phyloP scores from a whole-genome alignment of 495 filamentous ascomycete genomes.

The Tuber melanosporum region DNA sequence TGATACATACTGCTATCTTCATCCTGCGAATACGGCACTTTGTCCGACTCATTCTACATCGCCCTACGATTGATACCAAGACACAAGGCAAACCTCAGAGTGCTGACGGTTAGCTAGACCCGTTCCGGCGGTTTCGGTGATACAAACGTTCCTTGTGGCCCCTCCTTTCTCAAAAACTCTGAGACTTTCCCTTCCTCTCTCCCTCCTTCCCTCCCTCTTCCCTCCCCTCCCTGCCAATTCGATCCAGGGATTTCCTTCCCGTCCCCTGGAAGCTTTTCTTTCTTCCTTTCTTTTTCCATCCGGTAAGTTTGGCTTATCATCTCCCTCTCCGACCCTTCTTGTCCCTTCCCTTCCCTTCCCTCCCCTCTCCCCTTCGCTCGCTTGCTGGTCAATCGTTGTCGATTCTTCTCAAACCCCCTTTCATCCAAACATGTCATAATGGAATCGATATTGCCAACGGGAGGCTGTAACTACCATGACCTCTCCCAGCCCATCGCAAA shows the following conservation, averaged over 20 bases:
- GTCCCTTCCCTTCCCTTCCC: not conserved
- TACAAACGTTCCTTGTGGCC: not conserved
- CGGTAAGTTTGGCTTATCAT: not conserved
- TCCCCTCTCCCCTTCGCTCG: not conserved
- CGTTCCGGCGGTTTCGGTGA: not conserved
- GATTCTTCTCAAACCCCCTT: not conserved
- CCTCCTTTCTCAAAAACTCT: not conserved
- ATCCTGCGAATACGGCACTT: not conserved
- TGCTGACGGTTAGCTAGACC: not conserved
- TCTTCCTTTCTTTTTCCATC: not conserved
- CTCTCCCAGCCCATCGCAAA: constrained; percentile 15
- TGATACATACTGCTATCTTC: not conserved
- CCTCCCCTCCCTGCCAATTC: not conserved
- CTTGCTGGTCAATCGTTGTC: constrained; percentile 3
- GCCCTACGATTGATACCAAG: not conserved
- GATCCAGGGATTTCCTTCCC: not conserved
- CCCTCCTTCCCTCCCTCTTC: not conserved
- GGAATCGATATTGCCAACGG: constrained; percentile 27
- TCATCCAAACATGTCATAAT: constrained; percentile 24
- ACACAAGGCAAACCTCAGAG: not conserved
- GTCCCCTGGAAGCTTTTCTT: not conserved
- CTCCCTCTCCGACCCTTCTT: not conserved
- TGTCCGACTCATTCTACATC: not conserved
- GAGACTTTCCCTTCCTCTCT: not conserved
- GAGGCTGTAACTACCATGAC: constrained; percentile 28